These are phyloP conservation scores for Nakazawaea populi DNA, from an alignment of 805 yeast species.

Conservation along the genomic window DNA sequence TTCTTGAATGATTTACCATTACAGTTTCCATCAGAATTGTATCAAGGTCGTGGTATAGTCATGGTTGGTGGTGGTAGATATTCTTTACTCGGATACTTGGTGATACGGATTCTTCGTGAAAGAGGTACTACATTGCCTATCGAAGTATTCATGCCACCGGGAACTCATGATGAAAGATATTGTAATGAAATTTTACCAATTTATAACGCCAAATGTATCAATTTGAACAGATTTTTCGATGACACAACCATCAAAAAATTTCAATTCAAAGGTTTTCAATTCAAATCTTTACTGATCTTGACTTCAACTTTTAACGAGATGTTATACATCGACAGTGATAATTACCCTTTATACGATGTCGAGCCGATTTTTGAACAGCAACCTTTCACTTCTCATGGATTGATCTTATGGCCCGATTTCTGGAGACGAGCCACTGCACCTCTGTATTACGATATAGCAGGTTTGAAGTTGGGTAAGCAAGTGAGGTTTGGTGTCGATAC, in stretches of 20 bases:
- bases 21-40: conserved; percentile 23
- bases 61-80: conserved; percentile 49
- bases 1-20: conserved; percentile 24
- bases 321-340: conserved; percentile 42
- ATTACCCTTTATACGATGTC: conserved; percentile 36
- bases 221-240: conserved; percentile 31
- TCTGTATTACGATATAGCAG: conserved; percentile 62
- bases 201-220: conserved; percentile 37
- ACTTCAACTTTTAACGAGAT: conserved; percentile 40
- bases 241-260: conserved; percentile 14
- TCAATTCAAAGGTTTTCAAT: conserved; percentile 28
- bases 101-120: conserved; percentile 38
- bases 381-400: conserved; percentile 37
- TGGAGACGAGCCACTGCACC: conserved; percentile 86
- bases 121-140: conserved; percentile 42
- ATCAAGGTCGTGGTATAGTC: conserved; percentile 37
- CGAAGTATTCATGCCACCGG: conserved; percentile 36
- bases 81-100: conserved; percentile 45
- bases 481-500: conserved; percentile 11
- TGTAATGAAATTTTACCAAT: conserved; percentile 42
- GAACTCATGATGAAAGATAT: conserved; percentile 32
- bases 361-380: conserved; percentile 36
- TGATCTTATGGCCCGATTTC: conserved; percentile 78
- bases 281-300: conserved; percentile 37
- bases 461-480: conserved; percentile 34